A percentile compares a stretch with the other conserved stretches of the same genome.
Conservation (phyloP, 495 filamentous ascomycete genomes). For the Evansstolkia leycettana region DNA sequence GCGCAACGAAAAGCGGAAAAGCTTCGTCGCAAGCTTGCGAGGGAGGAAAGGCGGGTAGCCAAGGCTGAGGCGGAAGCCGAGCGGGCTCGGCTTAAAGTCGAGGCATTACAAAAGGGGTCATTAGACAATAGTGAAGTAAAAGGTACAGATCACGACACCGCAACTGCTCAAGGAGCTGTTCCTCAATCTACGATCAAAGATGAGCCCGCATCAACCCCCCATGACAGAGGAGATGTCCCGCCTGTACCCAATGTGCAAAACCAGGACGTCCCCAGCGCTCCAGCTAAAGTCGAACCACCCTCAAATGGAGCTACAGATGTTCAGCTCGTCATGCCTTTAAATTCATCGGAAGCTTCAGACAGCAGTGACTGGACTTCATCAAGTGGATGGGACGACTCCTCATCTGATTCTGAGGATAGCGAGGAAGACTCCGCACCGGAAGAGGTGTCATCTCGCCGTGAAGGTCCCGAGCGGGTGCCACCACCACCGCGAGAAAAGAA, state of each 20-base stretch:
- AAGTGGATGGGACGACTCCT: constrained; percentile 21
- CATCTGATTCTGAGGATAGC: constrained; percentile 21
- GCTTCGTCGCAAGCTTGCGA: constrained; percentile 31
- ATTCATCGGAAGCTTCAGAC: constrained; percentile 11
- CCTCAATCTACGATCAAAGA: constrained; percentile 9
- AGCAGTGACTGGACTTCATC: constrained; percentile 26
- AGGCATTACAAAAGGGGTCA: constrained; percentile 18
- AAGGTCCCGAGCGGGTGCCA: constrained; percentile 28
- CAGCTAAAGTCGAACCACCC: constrained; percentile 2
- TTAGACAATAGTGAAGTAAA: constrained; percentile 1
- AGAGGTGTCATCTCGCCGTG: constrained; percentile 24
- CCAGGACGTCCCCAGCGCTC: neutral
- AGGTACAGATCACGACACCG: neutral
- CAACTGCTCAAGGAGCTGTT: no score
- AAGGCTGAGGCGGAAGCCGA: constrained; percentile 37
- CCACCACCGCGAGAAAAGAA: constrained; percentile 29
- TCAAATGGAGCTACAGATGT: no score
- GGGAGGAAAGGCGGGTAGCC: constrained; percentile 34
- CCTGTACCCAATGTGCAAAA: no score
- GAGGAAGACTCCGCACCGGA: constrained; percentile 31
- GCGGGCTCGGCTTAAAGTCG: constrained; percentile 25
- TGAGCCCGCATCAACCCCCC: no score
- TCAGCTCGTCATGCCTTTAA: neutral
- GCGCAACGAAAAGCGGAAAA: constrained; percentile 39
- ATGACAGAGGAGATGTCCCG: no score